Conservation (phyloP, 2,329 filamentous ascomycete species). For the Trichophaea hybrida region DNA sequence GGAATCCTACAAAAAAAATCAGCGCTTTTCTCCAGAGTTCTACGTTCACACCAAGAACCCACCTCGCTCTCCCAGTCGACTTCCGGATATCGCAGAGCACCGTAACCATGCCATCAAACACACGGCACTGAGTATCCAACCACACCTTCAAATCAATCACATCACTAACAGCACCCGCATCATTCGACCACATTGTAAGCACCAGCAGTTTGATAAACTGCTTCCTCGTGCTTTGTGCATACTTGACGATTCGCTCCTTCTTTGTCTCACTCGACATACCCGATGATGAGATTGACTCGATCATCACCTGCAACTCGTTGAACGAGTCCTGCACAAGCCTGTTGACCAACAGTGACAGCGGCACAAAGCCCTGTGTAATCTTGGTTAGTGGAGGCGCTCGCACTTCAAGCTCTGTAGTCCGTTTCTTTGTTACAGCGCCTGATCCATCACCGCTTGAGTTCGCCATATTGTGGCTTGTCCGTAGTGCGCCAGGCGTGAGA, state of each 20-base stretch:
- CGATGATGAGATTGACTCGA: conserved; percentile 21
- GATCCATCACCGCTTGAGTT: not conserved
- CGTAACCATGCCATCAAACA: not conserved
- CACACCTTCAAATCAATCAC: conserved; percentile 76
- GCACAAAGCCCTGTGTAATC: conserved; percentile 61
- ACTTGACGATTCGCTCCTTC: conserved; percentile 60
- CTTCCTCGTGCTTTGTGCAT: conserved; percentile 63
- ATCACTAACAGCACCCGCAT: conserved; percentile 57
- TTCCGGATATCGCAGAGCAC: not conserved
- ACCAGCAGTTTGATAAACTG: conserved; percentile 91
- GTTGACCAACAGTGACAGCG: conserved; percentile 58
- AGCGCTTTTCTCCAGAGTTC: not conserved
- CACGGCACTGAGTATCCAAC: conserved; percentile 48
- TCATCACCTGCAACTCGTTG: conserved; percentile 51
- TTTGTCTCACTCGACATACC: conserved; percentile 50
- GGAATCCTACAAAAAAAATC: conserved; percentile 42
- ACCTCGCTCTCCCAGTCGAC: conserved; percentile 10
- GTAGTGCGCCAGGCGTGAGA: not conserved
- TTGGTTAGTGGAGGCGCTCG: conserved; percentile 35
- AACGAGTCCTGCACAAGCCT: conserved; percentile 73
- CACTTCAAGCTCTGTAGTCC: conserved; percentile 7
- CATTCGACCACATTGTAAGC: conserved; percentile 77
- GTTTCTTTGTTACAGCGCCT: not conserved
- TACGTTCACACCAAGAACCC: not conserved
- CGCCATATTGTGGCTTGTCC: not conserved